Evolutionary conservation across 305 asterid genomes (phyloP).

Genomic region (Fraxinus sp.): DNA sequence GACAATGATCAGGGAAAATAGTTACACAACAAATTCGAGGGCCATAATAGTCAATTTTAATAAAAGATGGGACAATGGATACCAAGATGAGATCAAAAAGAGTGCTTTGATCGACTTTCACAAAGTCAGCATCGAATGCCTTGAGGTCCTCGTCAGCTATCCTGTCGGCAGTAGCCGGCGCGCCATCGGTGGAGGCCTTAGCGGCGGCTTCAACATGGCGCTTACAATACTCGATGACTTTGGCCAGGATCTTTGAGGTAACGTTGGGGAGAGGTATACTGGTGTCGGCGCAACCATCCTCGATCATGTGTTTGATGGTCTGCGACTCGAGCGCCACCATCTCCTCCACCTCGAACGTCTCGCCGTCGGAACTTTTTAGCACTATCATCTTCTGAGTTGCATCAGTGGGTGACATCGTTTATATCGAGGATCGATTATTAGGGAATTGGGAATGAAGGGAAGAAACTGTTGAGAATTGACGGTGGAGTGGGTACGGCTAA

Average conservation of each 20-base stretch:
- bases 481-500: no score
- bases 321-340: slow-evolving; percentile 51
- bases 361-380: slow-evolving; percentile 55
- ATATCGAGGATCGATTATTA: no score
- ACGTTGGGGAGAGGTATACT: slow-evolving; percentile 57
- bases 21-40: background rate
- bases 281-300: slow-evolving; percentile 50
- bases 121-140: background rate
- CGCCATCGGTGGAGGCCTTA: no score
- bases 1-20: no score
- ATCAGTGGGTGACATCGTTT: slow-evolving; percentile 32
- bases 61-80: background rate
- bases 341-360: slow-evolving; percentile 55
- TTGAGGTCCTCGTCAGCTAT: slow-evolving; percentile 5
- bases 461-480: no score
- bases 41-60: background rate
- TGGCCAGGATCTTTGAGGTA: slow-evolving; percentile 50
- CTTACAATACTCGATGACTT: slow-evolving; percentile 65
- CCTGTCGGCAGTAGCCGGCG: background rate
- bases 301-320: slow-evolving; percentile 66
- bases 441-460: no score
- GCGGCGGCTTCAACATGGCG: slow-evolving; percentile 45
- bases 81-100: background rate
- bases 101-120: background rate
- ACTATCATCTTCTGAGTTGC: slow-evolving; percentile 34